Conservation (phyloP, 2,329 filamentous ascomycete species). For the Clonostachys sp. region DNA sequence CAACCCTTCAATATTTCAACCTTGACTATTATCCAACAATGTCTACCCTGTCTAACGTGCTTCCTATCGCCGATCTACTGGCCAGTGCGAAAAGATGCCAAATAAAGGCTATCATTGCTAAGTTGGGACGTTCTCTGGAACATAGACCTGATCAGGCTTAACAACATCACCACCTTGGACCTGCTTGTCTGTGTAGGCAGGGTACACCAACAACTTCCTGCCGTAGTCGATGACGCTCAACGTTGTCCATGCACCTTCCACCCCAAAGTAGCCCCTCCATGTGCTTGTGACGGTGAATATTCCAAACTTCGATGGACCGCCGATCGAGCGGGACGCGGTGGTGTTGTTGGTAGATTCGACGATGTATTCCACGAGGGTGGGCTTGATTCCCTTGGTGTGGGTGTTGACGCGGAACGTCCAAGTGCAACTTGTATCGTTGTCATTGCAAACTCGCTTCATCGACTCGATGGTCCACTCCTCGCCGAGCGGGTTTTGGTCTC, state of each 20-base stretch:
- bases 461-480: slow-evolving; percentile 28
- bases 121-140: neutral
- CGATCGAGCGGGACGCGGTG: slow-evolving; percentile 27
- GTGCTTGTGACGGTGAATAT: slow-evolving; percentile 44
- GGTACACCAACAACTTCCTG: slow-evolving; percentile 40
- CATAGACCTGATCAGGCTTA: slow-evolving; percentile 41
- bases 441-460: slow-evolving; percentile 25
- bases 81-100: too few species aligned
- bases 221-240: slow-evolving; percentile 40
- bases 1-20: too few species aligned
- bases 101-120: too few species aligned
- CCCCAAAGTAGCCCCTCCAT: slow-evolving; percentile 51
- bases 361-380: slow-evolving; percentile 1
- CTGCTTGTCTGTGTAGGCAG: slow-evolving; percentile 47
- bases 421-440: slow-evolving; percentile 17
- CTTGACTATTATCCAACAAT: too few species aligned
- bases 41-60: too few species aligned
- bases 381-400: neutral
- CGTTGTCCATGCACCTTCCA: slow-evolving; percentile 46
- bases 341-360: slow-evolving; percentile 20
- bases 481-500: neutral
- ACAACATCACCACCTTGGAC: slow-evolving; percentile 36
- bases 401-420: slow-evolving; percentile 33
- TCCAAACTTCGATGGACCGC: slow-evolving; percentile 35
- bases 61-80: too few species aligned